A percentile compares a stretch with the other conserved stretches of the same genome.
Conservation (phyloP, 2,329 filamentous ascomycete genomes). For the Exophiala sp. region DNA sequence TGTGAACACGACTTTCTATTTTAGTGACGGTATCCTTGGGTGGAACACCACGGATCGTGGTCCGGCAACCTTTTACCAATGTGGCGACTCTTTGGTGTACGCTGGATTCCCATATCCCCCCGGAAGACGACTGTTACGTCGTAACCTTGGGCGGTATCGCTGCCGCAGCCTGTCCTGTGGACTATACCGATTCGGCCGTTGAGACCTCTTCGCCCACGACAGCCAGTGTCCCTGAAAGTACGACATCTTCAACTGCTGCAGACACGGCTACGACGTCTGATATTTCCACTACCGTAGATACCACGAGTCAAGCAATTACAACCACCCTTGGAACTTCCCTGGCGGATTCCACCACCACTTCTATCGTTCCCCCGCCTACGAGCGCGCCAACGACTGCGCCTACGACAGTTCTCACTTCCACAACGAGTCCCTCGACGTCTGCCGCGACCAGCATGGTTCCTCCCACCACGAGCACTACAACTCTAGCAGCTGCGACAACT, state of each 20-base stretch:
- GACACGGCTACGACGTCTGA: conserved; percentile 2
- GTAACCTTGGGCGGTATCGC: conserved; percentile 23
- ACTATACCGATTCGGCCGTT: conserved; percentile 9
- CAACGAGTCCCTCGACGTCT: not conserved
- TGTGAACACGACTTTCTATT: conserved; percentile 17
- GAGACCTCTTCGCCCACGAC: not conserved
- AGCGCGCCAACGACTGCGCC: not conserved
- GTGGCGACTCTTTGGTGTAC: conserved; percentile 17
- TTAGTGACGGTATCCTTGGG: conserved; percentile 22
- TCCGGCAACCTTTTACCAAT: conserved; percentile 22
- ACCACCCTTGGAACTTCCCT: not conserved
- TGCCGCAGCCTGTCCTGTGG: conserved; percentile 16
- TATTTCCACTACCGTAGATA: conserved; percentile 1
- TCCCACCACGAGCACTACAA: not conserved
- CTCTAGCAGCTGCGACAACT: not conserved
- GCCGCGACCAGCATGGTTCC: not conserved
- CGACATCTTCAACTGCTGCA: not conserved
- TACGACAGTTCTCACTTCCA: not conserved
- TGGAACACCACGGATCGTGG: conserved; percentile 22
- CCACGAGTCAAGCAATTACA: not conserved
- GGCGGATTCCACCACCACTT: conserved; percentile 1
- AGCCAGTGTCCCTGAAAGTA: not conserved
- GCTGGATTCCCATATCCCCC: conserved; percentile 25
- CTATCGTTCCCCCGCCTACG: not conserved
- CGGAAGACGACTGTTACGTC: conserved; percentile 13